Evolutionary conservation across 2,329 filamentous ascomycete species (phyloP).

Genomic region (Exophiala calicioides): DNA sequence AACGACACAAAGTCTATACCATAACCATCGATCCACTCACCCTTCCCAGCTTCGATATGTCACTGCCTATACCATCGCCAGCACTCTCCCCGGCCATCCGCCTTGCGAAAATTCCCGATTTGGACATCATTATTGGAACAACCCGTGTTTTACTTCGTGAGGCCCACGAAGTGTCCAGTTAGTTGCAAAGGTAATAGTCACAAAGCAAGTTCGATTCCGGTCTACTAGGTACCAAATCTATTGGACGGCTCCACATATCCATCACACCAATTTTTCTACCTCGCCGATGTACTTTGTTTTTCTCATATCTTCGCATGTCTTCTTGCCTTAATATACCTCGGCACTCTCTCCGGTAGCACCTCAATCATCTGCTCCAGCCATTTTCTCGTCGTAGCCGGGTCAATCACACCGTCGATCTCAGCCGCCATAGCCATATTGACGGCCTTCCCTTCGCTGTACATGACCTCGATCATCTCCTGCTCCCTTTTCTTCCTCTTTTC

Average conservation of each 20-base stretch:
- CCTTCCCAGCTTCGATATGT: too few species aligned
- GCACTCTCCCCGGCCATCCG: conserved; percentile 4
- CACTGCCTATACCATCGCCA: conserved; percentile 1
- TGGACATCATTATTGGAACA: conserved; percentile 2
- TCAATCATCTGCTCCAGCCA: conserved; percentile 25
- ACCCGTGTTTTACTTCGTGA: background rate
- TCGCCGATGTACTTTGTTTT: conserved; percentile 9
- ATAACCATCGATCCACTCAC: too few species aligned
- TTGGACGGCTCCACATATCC: conserved; percentile 2
- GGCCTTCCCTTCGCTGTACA: conserved; percentile 24
- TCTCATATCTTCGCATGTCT: conserved; percentile 24
- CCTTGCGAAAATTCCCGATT: conserved; percentile 5
- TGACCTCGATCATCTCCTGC: conserved; percentile 26
- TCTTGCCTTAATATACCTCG: conserved; percentile 23
- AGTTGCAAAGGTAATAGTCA: background rate
- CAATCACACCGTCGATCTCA: conserved; percentile 25
- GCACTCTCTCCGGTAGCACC: conserved; percentile 23
- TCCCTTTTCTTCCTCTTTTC: conserved; percentile 22
- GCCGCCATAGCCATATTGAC: conserved; percentile 23
- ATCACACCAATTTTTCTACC: conserved; percentile 10
- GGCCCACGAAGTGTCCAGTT: background rate
- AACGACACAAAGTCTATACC: too few species aligned
- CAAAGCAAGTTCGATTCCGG: conserved; percentile 8
- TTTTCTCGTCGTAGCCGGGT: conserved; percentile 25
- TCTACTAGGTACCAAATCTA: conserved; percentile 8